Conservation (phyloP, 805 yeast species). For the Candida methanosorbosa region DNA sequence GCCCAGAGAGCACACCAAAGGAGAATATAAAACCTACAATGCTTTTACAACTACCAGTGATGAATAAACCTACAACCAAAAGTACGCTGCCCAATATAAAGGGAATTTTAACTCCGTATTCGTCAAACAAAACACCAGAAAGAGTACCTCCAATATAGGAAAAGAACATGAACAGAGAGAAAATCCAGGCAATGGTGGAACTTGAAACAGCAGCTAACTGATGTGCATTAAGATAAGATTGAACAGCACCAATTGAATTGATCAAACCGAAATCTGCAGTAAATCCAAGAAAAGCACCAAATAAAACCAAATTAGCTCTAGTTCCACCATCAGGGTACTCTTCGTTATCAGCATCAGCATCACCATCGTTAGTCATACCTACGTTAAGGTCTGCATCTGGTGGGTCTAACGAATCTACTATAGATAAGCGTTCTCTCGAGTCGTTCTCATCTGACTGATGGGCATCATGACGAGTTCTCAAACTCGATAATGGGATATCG, state of each 20-base stretch:
- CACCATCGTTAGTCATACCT: too few species aligned
- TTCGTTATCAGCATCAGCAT: constrained; percentile 10
- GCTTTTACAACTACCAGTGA: constrained; percentile 33
- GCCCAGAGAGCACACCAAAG: constrained; percentile 30
- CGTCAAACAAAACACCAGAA: constrained; percentile 51
- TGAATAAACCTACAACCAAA: constrained; percentile 41
- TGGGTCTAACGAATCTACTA: too few species aligned
- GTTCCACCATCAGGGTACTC: constrained; percentile 53
- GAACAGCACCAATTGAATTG: constrained; percentile 55
- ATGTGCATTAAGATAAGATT: constrained; percentile 47
- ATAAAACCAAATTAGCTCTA: constrained; percentile 44
- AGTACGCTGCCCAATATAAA: constrained; percentile 32
- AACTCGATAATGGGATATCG: too few species aligned
- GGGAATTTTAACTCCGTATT: constrained; percentile 37
- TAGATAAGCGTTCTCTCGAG: too few species aligned
- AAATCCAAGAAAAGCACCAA: constrained; percentile 52
- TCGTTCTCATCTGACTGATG: too few species aligned
- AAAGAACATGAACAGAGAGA: constrained; percentile 45
- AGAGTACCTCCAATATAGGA: constrained; percentile 40
- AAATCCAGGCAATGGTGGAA: constrained; percentile 54
- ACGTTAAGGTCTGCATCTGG: too few species aligned
- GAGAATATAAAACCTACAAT: constrained; percentile 33
- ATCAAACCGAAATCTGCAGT: constrained; percentile 46
- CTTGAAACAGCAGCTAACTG: constrained; percentile 39
- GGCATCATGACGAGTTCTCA: too few species aligned